Percentiles rank a stretch among this genome's conserved stretches.
phyloP scores from a whole-genome alignment of 2,329 filamentous ascomycete genomes.

The Talaromyces sp. region DNA sequence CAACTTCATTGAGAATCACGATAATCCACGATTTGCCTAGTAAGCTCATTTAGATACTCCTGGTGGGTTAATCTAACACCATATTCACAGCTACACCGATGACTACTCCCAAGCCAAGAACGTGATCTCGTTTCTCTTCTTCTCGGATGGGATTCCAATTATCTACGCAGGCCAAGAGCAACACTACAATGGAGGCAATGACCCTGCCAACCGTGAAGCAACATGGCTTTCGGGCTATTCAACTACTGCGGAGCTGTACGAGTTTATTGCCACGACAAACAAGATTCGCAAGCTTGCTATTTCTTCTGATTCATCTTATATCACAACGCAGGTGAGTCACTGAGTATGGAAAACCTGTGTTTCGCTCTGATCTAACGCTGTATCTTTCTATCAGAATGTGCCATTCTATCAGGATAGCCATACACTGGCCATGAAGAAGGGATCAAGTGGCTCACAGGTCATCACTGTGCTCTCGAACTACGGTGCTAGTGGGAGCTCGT shows the following conservation, averaged over 20 bases:
- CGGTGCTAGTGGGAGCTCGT: conserved; percentile 33
- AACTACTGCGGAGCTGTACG: conserved; percentile 53
- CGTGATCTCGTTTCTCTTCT: conserved; percentile 62
- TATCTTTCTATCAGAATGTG: conserved; percentile 29
- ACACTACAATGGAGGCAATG: conserved; percentile 56
- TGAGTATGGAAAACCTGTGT: too few species aligned
- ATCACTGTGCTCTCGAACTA: conserved; percentile 49
- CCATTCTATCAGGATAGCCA: conserved; percentile 49
- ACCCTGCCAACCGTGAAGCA: conserved; percentile 59
- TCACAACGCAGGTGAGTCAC: background rate
- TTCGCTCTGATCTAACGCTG: conserved; percentile 37
- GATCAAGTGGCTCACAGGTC: conserved; percentile 43
- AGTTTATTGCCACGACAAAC: conserved; percentile 53
- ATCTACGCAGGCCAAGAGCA: conserved; percentile 71
- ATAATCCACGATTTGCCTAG: conserved; percentile 58
- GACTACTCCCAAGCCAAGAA: conserved; percentile 59
- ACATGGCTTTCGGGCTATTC: conserved; percentile 59
- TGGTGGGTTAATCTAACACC: background rate
- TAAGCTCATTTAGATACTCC: conserved; percentile 6
- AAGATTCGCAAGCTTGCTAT: conserved; percentile 53
- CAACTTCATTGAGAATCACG: conserved; percentile 65
- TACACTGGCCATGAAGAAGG: conserved; percentile 49
- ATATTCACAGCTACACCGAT: conserved; percentile 27
- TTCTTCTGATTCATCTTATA: conserved; percentile 39
- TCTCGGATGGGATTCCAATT: conserved; percentile 65